These are phyloP conservation scores for Cyathus striatus DNA, from an alignment of 768 basidiomycete species.

Conservation along the genomic window DNA sequence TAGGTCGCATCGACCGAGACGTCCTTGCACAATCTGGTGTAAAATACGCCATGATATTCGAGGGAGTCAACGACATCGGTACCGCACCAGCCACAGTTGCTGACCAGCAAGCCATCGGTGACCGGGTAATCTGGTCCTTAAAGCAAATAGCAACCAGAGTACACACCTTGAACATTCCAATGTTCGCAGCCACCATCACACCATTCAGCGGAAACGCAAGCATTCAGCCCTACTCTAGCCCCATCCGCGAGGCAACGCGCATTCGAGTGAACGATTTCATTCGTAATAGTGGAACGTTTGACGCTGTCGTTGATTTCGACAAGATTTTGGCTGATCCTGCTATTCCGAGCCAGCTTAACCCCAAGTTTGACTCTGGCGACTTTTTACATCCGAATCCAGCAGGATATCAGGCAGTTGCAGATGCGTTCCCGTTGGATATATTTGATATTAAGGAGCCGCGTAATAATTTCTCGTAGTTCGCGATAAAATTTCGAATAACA, in stretches of 20 bases:
- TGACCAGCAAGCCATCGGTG: constrained; percentile 30
- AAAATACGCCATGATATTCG: constrained; percentile 43
- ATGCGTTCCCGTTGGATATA: constrained; percentile 32
- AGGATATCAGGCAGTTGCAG: constrained; percentile 37
- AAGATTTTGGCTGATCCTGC: constrained; percentile 30
- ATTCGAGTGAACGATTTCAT: constrained; percentile 40
- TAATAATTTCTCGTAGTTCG: too few species aligned
- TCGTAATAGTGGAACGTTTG: constrained; percentile 34
- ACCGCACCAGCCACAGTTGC: constrained; percentile 24
- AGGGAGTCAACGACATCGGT: constrained; percentile 52
- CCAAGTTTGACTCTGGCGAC: constrained; percentile 38
- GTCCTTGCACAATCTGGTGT: constrained; percentile 43
- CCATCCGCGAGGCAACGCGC: constrained; percentile 32
- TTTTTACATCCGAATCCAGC: constrained; percentile 42
- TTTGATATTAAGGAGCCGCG: too few species aligned
- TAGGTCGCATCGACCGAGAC: constrained; percentile 46
- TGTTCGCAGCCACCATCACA: constrained; percentile 48
- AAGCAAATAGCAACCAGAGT: constrained; percentile 39
- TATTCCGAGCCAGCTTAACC: constrained; percentile 29
- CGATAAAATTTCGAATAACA: too few species aligned
- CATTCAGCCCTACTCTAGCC: constrained; percentile 32
- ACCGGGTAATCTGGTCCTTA: constrained; percentile 37
- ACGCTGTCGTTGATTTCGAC: constrained; percentile 45
- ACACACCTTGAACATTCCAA: constrained; percentile 34
- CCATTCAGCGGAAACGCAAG: constrained; percentile 32